Percentiles rank a stretch among this genome's conserved stretches.
Conservation (phyloP, 2,329 filamentous ascomycete species). For the Sclerotinia trifoliorum region DNA sequence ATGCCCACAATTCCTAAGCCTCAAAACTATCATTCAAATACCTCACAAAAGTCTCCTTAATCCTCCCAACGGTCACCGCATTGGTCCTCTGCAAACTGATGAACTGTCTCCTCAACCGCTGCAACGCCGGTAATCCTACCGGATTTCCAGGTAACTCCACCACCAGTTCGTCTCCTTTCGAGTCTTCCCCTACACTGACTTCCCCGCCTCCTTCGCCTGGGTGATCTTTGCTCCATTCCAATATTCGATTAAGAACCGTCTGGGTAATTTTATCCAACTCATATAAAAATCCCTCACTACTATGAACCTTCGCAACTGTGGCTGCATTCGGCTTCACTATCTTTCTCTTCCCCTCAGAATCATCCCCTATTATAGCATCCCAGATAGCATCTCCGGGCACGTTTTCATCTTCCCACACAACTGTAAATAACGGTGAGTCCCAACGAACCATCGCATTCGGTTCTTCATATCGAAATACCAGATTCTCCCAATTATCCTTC, state of each 20-base stretch:
- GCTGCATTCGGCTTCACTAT: constrained; percentile 71
- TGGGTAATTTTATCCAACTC: constrained; percentile 77
- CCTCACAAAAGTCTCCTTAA: constrained; percentile 62
- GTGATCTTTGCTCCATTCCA: constrained; percentile 66
- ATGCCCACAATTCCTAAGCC: constrained; percentile 14
- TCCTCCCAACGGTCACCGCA: constrained; percentile 54
- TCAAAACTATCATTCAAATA: constrained; percentile 67
- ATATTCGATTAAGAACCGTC: constrained; percentile 67
- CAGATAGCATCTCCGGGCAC: constrained; percentile 69
- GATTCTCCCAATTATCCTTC: constrained; percentile 38
- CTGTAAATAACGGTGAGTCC: constrained; percentile 79
- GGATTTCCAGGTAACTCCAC: constrained; percentile 66
- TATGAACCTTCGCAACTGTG: constrained; percentile 66
- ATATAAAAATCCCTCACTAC: constrained; percentile 70
- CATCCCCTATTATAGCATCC: constrained; percentile 63
- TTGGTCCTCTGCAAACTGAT: constrained; percentile 72
- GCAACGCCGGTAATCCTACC: constrained; percentile 71
- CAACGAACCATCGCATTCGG: constrained; percentile 81
- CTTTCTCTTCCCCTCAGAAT: constrained; percentile 61
- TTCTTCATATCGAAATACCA: constrained; percentile 74
- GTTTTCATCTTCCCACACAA: constrained; percentile 71
- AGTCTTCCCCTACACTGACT: constrained; percentile 43
- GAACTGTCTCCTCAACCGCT: constrained; percentile 75
- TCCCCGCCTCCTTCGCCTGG: constrained; percentile 58
- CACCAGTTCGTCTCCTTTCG: constrained; percentile 48